Evolutionary conservation across 2,329 filamentous ascomycete genomes (phyloP).

Genomic region (Ophiostoma sp.): DNA sequence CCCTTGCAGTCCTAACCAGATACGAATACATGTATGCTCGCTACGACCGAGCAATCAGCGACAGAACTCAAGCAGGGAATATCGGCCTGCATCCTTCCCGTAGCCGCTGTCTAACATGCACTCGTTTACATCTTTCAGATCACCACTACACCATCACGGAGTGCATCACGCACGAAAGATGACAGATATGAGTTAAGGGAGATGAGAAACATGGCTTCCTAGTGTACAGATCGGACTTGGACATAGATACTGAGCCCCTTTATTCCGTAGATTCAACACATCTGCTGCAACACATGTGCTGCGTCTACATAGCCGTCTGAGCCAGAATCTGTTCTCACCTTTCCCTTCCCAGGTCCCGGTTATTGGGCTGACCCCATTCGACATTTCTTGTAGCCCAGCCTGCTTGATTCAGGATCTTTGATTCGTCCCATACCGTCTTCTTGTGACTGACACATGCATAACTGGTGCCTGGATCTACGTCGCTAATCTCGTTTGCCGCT

Average conservation of each 20-base stretch:
- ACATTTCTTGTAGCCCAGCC: neutral
- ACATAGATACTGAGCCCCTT: no score
- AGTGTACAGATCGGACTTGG: no score
- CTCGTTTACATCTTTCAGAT: neutral
- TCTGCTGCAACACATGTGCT: no score
- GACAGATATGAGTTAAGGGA: no score
- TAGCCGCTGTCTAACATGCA: neutral
- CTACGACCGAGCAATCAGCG: neutral
- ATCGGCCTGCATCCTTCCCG: no score
- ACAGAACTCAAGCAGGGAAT: neutral
- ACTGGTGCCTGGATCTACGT: conserved; percentile 13
- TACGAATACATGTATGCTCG: neutral
- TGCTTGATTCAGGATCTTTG: neutral
- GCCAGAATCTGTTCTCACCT: neutral
- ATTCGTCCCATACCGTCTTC: neutral
- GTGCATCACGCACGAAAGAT: no score
- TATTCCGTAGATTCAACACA: no score
- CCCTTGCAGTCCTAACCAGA: neutral
- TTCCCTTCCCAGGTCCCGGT: neutral
- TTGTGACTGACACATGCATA: conserved; percentile 8
- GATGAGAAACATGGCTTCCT: no score
- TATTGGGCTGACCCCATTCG: neutral
- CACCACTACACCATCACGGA: no score
- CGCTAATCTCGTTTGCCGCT: conserved; percentile 19
- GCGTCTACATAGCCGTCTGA: no score